A percentile compares a stretch with the other conserved stretches of the same genome.
Evolutionary conservation across 495 filamentous ascomycete species (phyloP).

Genomic region (Aspergillus ostianus): DNA sequence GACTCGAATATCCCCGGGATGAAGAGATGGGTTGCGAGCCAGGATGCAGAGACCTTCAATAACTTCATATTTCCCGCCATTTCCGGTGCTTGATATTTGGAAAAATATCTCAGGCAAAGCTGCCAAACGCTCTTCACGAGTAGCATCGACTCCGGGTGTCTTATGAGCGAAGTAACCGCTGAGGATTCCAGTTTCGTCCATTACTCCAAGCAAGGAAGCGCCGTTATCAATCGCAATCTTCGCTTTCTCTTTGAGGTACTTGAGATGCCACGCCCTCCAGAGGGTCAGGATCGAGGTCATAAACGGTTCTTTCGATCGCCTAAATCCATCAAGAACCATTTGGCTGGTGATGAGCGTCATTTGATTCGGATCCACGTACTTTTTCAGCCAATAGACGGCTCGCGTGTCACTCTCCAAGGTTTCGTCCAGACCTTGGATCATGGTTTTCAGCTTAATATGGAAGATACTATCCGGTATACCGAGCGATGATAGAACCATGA

Average conservation of each 20-base stretch:
- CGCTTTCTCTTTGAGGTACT: conserved; percentile 88
- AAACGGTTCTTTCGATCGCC: conserved; percentile 75
- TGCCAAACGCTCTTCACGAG: conserved; percentile 37
- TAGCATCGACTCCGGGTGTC: conserved; percentile 20
- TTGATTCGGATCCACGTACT: conserved; percentile 82
- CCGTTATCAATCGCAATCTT: conserved; percentile 77
- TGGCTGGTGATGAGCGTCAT: conserved; percentile 69
- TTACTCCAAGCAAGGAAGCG: conserved; percentile 84
- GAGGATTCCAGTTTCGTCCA: conserved; percentile 78
- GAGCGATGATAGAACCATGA: conserved; percentile 74
- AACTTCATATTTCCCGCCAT: conserved; percentile 53
- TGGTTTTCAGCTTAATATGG: conserved; percentile 57
- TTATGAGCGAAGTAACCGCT: conserved; percentile 59
- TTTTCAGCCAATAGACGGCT: conserved; percentile 65
- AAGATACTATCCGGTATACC: conserved; percentile 72
- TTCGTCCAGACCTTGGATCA: conserved; percentile 61
- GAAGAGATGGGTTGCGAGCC: conserved; percentile 90
- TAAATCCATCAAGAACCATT: conserved; percentile 80
- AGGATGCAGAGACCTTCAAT: conserved; percentile 80
- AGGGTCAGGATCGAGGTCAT: conserved; percentile 68
- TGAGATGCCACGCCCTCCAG: conserved; percentile 81
- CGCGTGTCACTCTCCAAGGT: conserved; percentile 63
- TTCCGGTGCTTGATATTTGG: conserved; percentile 61
- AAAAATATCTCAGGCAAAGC: conserved; percentile 84
- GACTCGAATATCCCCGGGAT: conserved; percentile 89